A percentile compares a stretch with the other conserved stretches of the same genome.
Evolutionary conservation across 163 green algal genomes (phyloP).

Genomic region (Chlamydomonas reinhardtii): DNA sequence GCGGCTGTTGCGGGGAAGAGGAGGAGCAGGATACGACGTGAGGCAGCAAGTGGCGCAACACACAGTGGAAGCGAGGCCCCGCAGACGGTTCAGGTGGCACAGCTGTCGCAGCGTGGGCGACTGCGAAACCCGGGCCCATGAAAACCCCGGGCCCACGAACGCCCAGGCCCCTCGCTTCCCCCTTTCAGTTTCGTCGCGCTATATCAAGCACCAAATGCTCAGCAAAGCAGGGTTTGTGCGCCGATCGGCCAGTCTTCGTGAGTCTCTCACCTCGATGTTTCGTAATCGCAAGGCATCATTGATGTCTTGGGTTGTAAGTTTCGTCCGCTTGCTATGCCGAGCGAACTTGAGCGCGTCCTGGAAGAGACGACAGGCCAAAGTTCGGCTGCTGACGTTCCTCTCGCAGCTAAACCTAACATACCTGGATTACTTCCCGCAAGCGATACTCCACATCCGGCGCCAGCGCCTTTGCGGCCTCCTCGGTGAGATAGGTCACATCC

Average conservation of each 20-base stretch:
- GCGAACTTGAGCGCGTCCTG: constrained; percentile 94
- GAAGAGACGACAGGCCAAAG: background rate
- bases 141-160: too few species aligned
- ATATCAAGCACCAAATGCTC: too few species aligned
- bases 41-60: too few species aligned
- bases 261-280: constrained; percentile 77
- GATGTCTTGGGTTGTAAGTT: constrained; percentile 87
- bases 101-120: too few species aligned
- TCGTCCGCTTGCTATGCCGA: constrained; percentile 81
- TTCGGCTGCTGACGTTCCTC: background rate
- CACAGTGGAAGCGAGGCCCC: too few species aligned
- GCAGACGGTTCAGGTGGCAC: too few species aligned
- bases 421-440: constrained; percentile 92
- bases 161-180: too few species aligned
- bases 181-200: too few species aligned
- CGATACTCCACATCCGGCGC: constrained; percentile 92
- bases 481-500: constrained; percentile 71
- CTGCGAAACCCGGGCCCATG: too few species aligned
- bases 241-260: too few species aligned
- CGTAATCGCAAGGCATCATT: constrained; percentile 82
- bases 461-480: constrained; percentile 83
- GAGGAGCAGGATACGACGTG: background rate
- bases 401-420: background rate
- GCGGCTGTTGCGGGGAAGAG: constrained; percentile 65
- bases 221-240: too few species aligned